Evolutionary conservation across 208 protist species (phyloP).

Genomic region (Herpetomonas muscarum): DNA sequence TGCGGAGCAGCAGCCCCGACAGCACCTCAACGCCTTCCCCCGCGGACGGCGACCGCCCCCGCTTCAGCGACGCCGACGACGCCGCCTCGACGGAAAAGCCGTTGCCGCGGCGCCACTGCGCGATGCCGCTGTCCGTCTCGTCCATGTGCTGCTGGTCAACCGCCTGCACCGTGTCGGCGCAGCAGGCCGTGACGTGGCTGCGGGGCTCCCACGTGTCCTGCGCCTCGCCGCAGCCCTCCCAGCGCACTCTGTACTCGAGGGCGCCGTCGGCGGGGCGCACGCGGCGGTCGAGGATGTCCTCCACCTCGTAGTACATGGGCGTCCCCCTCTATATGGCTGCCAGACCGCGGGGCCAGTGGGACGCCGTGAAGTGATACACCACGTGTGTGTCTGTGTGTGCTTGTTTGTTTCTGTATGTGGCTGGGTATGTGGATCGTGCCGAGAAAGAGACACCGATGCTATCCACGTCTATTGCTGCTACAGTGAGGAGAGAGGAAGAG

Average conservation of each 20-base stretch:
- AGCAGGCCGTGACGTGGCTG: conserved; percentile 27
- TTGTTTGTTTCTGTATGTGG: neutral
- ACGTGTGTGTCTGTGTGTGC: neutral
- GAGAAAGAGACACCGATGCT: too few species aligned
- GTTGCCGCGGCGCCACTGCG: conserved; percentile 21
- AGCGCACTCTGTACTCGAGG: conserved; percentile 62
- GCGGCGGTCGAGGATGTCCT: conserved; percentile 32
- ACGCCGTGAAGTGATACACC: neutral
- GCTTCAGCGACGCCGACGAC: too few species aligned
- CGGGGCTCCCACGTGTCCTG: conserved; percentile 61
- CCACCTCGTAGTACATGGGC: conserved; percentile 34
- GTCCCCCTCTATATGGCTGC: neutral
- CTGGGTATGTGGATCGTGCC: too few species aligned
- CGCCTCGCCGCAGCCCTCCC: conserved; percentile 21
- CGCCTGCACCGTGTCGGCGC: conserved; percentile 26
- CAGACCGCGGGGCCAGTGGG: neutral
- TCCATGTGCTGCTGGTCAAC: conserved; percentile 49
- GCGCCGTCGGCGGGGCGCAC: conserved; percentile 39
- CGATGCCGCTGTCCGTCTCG: conserved; percentile 20
- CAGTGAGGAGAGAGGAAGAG: conserved; percentile 6
- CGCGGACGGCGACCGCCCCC: too few species aligned
- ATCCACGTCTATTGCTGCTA: too few species aligned
- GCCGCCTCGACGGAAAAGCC: too few species aligned
- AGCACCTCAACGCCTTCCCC: conserved; percentile 10
- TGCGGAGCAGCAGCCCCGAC: conserved; percentile 9